Percentiles rank a stretch among this genome's conserved stretches.
Conservation (phyloP, 2,329 filamentous ascomycete species). For the Penicillium sp. region DNA sequence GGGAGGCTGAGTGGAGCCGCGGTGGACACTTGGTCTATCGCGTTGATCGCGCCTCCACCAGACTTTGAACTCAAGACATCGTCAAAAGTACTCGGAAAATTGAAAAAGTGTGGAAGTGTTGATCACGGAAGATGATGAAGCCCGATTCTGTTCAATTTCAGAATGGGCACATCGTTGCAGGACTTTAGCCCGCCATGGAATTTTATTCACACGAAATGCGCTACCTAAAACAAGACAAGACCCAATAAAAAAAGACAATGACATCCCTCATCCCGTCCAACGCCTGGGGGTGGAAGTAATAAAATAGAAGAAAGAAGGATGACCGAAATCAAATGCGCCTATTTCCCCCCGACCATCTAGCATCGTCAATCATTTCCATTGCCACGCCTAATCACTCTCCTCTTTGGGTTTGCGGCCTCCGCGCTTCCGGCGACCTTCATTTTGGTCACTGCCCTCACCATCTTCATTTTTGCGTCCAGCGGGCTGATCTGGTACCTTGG, state of each 20-base stretch:
- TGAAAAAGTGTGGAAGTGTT: no score
- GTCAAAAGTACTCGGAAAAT: no score
- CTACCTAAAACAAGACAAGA: conserved; percentile 18
- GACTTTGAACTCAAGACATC: no score
- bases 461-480: conserved; percentile 48
- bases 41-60: no score
- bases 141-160: no score
- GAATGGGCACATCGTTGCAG: no score
- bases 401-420: conserved; percentile 46
- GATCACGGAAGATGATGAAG: no score
- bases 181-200: conserved; percentile 15
- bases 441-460: conserved; percentile 48
- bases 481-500: conserved; percentile 74
- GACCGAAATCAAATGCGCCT: conserved; percentile 24
- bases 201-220: conserved; percentile 32
- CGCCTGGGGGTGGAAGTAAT: conserved; percentile 7
- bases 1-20: conserved; percentile 25
- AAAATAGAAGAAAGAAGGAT: conserved; percentile 8
- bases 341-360: conserved; percentile 24
- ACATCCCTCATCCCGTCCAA: conserved; percentile 19
- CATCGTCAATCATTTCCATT: conserved; percentile 27
- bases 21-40: background rate
- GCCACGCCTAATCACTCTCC: conserved; percentile 38
- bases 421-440: conserved; percentile 53
- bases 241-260: background rate